Evolutionary conservation across 1,284 basidiomycete species (phyloP).

Genomic region (Moesziomyces antarcticus): DNA sequence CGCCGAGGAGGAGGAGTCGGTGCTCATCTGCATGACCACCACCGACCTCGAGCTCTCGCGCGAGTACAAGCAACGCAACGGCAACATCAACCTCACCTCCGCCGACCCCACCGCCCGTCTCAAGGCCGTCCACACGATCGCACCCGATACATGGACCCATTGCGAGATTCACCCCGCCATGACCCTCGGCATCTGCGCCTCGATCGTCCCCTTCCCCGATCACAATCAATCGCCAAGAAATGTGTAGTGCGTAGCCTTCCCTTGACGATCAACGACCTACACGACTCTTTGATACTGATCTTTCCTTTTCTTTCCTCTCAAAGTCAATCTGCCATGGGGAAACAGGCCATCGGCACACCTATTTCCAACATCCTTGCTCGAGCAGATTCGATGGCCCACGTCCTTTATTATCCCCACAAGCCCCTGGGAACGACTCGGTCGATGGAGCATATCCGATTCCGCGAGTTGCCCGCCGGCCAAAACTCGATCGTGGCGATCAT

Average conservation of each 20-base stretch:
- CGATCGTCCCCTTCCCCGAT: slow-evolving; percentile 99
- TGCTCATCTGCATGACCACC: slow-evolving; percentile 98
- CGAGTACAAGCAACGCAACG: slow-evolving; percentile 70
- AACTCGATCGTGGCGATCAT: slow-evolving; percentile 98
- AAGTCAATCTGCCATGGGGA: slow-evolving; percentile 87
- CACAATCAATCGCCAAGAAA: slow-evolving; percentile 99
- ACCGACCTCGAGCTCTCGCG: slow-evolving; percentile 85
- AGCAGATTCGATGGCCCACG: slow-evolving; percentile 76
- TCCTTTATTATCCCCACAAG: slow-evolving; percentile 97
- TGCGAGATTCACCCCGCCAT: slow-evolving; percentile 99
- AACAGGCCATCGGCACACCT: slow-evolving; percentile 99
- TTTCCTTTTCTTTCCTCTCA: too few species aligned
- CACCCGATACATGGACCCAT: slow-evolving; percentile 83
- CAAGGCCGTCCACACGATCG: slow-evolving; percentile 68
- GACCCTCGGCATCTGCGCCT: slow-evolving; percentile 98
- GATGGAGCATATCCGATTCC: slow-evolving; percentile 98
- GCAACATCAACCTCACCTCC: slow-evolving; percentile 74
- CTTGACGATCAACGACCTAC: too few species aligned
- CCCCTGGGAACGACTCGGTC: slow-evolving; percentile 97
- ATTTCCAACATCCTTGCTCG: slow-evolving; percentile 96
- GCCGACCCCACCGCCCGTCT: slow-evolving; percentile 88
- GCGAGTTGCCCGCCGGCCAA: slow-evolving; percentile 95
- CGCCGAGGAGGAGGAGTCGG: slow-evolving; percentile 98
- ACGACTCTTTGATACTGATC: too few species aligned
- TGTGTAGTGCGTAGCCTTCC: too few species aligned